Percentiles rank a stretch among this genome's conserved stretches.
These are phyloP conservation scores for Stagonosporopsis tanaceti DNA, from an alignment of 2,329 filamentous ascomycete species.

Conservation along the genomic window DNA sequence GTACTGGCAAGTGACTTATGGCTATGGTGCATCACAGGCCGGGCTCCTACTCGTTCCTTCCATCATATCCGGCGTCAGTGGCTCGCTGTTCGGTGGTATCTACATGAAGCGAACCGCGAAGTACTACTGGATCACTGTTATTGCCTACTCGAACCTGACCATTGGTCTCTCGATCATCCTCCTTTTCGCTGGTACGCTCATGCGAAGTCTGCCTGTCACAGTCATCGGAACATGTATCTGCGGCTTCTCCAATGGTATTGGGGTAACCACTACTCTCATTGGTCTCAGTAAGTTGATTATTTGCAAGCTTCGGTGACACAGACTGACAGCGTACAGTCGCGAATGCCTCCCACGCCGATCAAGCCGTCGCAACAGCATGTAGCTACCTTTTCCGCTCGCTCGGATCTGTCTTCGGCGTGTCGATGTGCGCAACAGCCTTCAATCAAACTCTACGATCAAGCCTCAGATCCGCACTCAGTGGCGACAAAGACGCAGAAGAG, in stretches of 20 bases:
- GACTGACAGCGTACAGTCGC: conserved; percentile 59
- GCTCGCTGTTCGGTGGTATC: conserved; percentile 70
- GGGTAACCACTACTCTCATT: conserved; percentile 75
- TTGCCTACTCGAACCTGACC: conserved; percentile 62
- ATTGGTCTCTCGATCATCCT: conserved; percentile 65
- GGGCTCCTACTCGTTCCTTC: conserved; percentile 72
- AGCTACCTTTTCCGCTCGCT: conserved; percentile 82
- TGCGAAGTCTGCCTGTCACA: conserved; percentile 60
- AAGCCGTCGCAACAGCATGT: conserved; percentile 78
- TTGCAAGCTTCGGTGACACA: background rate
- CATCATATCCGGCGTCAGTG: conserved; percentile 68
- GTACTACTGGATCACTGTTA: conserved; percentile 74
- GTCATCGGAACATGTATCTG: conserved; percentile 65
- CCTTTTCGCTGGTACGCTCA: conserved; percentile 63
- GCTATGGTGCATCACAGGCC: conserved; percentile 68
- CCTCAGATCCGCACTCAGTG: conserved; percentile 62
- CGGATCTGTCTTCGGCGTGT: conserved; percentile 71
- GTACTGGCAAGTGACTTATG: conserved; percentile 77
- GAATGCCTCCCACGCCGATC: conserved; percentile 71
- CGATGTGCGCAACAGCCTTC: conserved; percentile 74
- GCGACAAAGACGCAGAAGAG: conserved; percentile 66
- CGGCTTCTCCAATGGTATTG: conserved; percentile 64
- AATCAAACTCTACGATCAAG: conserved; percentile 71
- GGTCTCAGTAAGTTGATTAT: conserved; percentile 62
- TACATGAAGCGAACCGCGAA: conserved; percentile 74